Evolutionary conservation across 805 yeast species (phyloP), one percentile per base, ranked within the genome.

Genomic region (Yamadazyma tumulicola): DNA sequence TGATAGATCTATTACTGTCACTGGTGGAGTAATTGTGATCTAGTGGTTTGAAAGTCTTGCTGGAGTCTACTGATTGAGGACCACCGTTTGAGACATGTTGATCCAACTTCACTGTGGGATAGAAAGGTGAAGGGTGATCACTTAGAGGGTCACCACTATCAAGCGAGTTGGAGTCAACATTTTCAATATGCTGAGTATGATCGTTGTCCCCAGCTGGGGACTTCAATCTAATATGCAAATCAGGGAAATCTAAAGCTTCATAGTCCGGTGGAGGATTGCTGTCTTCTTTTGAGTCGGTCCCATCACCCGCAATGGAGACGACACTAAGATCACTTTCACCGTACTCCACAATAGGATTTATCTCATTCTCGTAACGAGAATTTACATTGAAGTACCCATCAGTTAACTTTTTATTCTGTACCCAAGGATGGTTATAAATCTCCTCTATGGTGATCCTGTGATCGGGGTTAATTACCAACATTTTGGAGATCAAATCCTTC

Each of bases 401-500:
- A 6, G 31, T 20, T 16, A 43, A 38, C 11, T 22, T 29, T 19
- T 38, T 42, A n/a, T 38, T 47, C 26, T 45, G 51, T 7, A 63
- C 44, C 95, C 95, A 85, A 9, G 88, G 87, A 54, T 85, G 89
- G 12, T 66, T 55, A 46, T 83, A 64, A 19, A 85, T 65, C 41
- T 84, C 80, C 31, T 79, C 80, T 28, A 83, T 72, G 2, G 84
- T 75, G 44, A 80, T 82, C 48, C 95, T 67, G 34, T 70, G 72
- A 9, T 66, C 64, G 1, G 93, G 89, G 53, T 85, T 78, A 11
- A 81, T 82, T 18, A 81, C 79, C 43, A 85, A 64, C 55, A 85
- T 67, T 48, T 74, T 77, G 4, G 73, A 59, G 10, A 85, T 85
- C 48, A 85, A 71, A 47, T 73, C 72, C 51, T 83, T 85, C 18